Evolutionary conservation across 1,139 yeast species (phyloP).

Genomic region (Debaryomyces sp.): DNA sequence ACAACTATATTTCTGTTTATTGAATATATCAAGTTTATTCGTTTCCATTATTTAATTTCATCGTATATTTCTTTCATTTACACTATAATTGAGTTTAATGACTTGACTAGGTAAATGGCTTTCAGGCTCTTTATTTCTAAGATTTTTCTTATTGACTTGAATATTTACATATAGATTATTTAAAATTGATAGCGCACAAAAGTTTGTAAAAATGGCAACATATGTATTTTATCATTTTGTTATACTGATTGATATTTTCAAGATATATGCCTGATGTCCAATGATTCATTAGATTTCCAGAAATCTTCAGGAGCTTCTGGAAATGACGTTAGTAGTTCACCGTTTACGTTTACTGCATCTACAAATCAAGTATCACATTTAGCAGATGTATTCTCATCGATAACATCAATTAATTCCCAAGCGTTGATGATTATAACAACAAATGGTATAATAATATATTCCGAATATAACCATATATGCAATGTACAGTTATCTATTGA

Average conservation of each 20-base stretch:
- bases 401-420: slow-evolving; percentile 35
- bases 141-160: not conserved
- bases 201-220: not conserved
- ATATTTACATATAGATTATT: not conserved
- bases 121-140: not conserved
- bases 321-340: not conserved
- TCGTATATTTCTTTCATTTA: slow-evolving; percentile 2
- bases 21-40: slow-evolving; percentile 21
- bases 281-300: not conserved
- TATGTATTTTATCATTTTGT: not conserved
- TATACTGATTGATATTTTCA: not conserved
- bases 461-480: slow-evolving; percentile 42
- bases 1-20: slow-evolving; percentile 74
- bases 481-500: slow-evolving; percentile 42
- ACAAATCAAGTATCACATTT: slow-evolving; percentile 43
- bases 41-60: not conserved
- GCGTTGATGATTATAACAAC: slow-evolving; percentile 39
- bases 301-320: not conserved
- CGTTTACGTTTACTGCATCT: slow-evolving; percentile 33
- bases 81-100: not conserved
- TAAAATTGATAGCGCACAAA: not conserved
- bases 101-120: not conserved
- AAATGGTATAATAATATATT: slow-evolving; percentile 35
- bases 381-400: slow-evolving; percentile 39
- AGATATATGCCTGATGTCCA: not conserved